Evolutionary conservation across 1,139 yeast genomes (phyloP), one percentile per base, ranked within the genome.

Genomic region (Hyphopichia fennica): DNA sequence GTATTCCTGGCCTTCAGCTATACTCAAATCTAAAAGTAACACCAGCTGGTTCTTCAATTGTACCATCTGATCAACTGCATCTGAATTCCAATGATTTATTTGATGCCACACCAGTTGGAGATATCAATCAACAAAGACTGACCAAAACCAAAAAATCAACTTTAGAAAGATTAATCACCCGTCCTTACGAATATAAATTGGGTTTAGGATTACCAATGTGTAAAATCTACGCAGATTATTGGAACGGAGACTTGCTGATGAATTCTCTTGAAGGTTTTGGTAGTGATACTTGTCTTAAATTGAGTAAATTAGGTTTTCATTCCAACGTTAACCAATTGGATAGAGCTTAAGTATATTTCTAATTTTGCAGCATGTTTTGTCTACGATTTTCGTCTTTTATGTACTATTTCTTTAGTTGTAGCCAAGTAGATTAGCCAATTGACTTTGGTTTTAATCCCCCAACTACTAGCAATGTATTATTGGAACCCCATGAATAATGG

Each of bases 191-290:
- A 45, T 77, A 79, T 52, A 84, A 86, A 45, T 67, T 91, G 19
- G 97, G 97, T 0, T 77, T 91, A 51, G 96, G 97, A 0, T 70
- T 91, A 45, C 97, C 98, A 0, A 81, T 91, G 84, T 85, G 96
- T 54, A 82, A 87, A 50, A 88, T 91, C 0, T 91, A 91, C 58
- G 91, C 96, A 0, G 97, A 91, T 53, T 91, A 91, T 62, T 91
- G 98, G 98, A 93, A 90, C 54, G 97, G 98, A 4, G 85, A 84
- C 41, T 65, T 91, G 40, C 84, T 81, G 51, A 79, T 91, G 75
- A 86, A 85, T 54, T 84, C 95, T 1, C 67, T 91, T 38, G 93
- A 88, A 49, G 97, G 96, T 2, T 88, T 85, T 53, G 98, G 99
- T 3, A 81, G 95, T 38, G 99, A 91, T 58, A 90, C 95, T 0